These are phyloP conservation scores for Gracilaria domingensis DNA, from an alignment of 23 red algal species.

Conservation along the genomic window DNA sequence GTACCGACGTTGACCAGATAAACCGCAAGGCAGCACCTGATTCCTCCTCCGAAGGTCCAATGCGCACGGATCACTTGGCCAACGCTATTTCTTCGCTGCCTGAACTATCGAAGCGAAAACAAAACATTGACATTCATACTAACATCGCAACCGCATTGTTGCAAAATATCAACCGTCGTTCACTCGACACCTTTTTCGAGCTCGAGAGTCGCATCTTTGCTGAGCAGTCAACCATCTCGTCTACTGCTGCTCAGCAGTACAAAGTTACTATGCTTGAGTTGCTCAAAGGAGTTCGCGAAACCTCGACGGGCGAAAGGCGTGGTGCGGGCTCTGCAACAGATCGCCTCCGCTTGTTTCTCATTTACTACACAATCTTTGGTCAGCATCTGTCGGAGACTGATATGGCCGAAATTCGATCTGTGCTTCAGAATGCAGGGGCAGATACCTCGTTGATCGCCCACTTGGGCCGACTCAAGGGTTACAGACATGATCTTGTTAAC, in stretches of 20 bases:
- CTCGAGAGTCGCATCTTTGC: constrained; percentile 84
- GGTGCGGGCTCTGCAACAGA: constrained; percentile 51
- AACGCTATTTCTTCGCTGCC: constrained; percentile 82
- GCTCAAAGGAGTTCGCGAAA: constrained; percentile 63
- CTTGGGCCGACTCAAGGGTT: constrained; percentile 31
- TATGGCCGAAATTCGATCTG: constrained; percentile 40
- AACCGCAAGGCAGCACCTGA: constrained; percentile 65
- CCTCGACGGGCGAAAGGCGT: constrained; percentile 37
- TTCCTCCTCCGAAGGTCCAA: background rate
- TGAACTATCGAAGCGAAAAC: constrained; percentile 74
- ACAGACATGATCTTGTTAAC: constrained; percentile 60
- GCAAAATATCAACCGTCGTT: constrained; percentile 85
- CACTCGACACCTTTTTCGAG: constrained; percentile 93
- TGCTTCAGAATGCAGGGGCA: constrained; percentile 46
- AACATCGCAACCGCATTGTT: constrained; percentile 95
- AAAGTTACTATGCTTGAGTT: constrained; percentile 62
- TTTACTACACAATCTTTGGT: constrained; percentile 80
- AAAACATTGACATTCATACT: constrained; percentile 91
- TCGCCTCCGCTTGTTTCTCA: constrained; percentile 81
- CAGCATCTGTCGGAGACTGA: constrained; percentile 44
- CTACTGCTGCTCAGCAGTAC: constrained; percentile 57
- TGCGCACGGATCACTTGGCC: constrained; percentile 63
- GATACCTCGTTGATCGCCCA: constrained; percentile 52
- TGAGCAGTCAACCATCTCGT: constrained; percentile 3
- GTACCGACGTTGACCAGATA: constrained; percentile 80